Percentiles rank a stretch among this genome's conserved stretches.
Conservation (phyloP, 2,329 filamentous ascomycete genomes). For the Hymenoscyphus fraxineus region DNA sequence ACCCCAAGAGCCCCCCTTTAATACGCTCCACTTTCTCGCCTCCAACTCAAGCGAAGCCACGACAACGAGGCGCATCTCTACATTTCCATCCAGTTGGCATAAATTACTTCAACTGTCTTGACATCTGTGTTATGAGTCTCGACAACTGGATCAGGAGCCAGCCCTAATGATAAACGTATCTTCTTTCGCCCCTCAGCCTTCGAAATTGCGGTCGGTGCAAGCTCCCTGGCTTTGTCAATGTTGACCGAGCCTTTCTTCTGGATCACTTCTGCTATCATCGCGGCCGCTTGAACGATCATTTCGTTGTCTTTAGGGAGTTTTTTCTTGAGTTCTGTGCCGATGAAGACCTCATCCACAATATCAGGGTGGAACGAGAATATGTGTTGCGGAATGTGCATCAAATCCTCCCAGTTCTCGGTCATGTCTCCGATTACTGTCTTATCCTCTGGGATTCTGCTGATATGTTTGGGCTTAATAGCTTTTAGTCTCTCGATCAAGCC, state of each 20-base stretch:
- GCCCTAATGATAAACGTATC: neutral
- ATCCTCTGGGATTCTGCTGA: neutral
- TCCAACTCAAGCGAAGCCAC: too few relatives aligned
- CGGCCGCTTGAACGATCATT: neutral
- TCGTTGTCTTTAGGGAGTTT: too few relatives aligned
- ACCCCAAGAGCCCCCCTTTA: neutral
- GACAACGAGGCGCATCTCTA: too few relatives aligned
- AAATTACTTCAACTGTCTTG: too few relatives aligned
- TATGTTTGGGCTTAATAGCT: neutral
- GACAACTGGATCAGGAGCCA: neutral
- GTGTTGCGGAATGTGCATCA: neutral
- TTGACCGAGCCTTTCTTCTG: constrained; percentile 1
- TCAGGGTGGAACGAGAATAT: neutral
- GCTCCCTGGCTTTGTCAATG: neutral
- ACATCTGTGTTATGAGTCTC: too few relatives aligned
- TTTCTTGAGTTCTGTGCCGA: too few relatives aligned
- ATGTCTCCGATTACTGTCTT: neutral
- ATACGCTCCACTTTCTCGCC: too few relatives aligned
- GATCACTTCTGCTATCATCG: neutral
- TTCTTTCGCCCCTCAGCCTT: neutral
- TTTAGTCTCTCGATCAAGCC: neutral
- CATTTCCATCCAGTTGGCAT: too few relatives aligned
- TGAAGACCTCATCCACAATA: too few relatives aligned
- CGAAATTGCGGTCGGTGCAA: neutral
- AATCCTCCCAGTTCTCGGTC: neutral